Evolutionary conservation across 2,329 filamentous ascomycete genomes (phyloP).

Genomic region (Macroventuria anomochaeta): DNA sequence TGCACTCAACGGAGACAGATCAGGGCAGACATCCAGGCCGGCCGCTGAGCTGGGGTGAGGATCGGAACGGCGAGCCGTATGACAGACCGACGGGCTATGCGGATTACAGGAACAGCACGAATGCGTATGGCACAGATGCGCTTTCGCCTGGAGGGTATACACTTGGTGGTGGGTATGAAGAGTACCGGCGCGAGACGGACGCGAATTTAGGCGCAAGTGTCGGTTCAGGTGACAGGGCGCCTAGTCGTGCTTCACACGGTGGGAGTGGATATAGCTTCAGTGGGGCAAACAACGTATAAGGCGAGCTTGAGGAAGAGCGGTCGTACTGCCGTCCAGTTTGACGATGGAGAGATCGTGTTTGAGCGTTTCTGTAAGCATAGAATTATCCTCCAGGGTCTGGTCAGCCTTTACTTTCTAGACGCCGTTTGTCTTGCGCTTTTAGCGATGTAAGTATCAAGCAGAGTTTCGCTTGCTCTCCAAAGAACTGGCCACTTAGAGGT

Average conservation of each 20-base stretch:
- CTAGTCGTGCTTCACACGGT: slow-evolving; percentile 21
- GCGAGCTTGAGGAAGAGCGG: neutral
- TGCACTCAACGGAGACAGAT: slow-evolving; percentile 53
- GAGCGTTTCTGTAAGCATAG: slow-evolving; percentile 9
- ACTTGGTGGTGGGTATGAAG: slow-evolving; percentile 40
- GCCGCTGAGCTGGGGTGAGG: slow-evolving; percentile 49
- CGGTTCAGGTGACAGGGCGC: slow-evolving; percentile 6
- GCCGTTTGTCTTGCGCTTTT: slow-evolving; percentile 1
- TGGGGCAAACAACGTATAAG: slow-evolving; percentile 12
- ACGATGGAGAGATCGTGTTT: neutral
- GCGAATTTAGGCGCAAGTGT: slow-evolving; percentile 16
- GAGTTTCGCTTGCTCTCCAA: neutral
- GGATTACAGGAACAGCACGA: slow-evolving; percentile 50
- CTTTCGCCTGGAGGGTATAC: slow-evolving; percentile 35
- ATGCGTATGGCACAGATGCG: slow-evolving; percentile 37
- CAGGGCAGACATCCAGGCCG: slow-evolving; percentile 50
- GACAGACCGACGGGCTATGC: slow-evolving; percentile 32
- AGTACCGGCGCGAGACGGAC: slow-evolving; percentile 39
- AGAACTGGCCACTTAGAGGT: neutral
- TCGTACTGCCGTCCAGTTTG: no score
- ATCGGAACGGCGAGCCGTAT: slow-evolving; percentile 29
- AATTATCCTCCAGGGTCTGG: neutral
- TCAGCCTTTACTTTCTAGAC: neutral
- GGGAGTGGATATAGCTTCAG: slow-evolving; percentile 34
- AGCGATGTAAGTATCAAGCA: neutral